These are phyloP conservation scores for Clavispora asparagi DNA, from an alignment of 805 yeast genomes.

Conservation along the genomic window DNA sequence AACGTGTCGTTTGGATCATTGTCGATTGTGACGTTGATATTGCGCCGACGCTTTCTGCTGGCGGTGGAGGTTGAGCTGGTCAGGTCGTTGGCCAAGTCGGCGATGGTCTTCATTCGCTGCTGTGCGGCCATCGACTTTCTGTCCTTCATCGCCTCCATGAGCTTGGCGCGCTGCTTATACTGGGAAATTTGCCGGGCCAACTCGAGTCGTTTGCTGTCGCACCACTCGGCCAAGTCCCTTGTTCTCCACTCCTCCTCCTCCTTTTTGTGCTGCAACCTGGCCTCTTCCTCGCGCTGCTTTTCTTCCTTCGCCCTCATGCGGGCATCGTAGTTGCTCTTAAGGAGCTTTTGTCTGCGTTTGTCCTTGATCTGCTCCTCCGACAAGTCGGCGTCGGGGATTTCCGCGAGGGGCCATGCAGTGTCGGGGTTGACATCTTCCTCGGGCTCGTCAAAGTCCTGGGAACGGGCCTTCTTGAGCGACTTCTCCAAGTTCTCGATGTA, in stretches of 20 bases:
- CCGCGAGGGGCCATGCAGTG: slow-evolving; percentile 65
- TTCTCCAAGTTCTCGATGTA: slow-evolving; percentile 61
- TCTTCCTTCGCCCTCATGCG: slow-evolving; percentile 76
- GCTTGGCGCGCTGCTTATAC: slow-evolving; percentile 62
- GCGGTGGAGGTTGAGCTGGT: slow-evolving; percentile 43
- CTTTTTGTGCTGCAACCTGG: slow-evolving; percentile 51
- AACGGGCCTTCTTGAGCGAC: slow-evolving; percentile 62
- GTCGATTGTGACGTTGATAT: slow-evolving; percentile 59
- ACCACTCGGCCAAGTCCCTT: slow-evolving; percentile 74
- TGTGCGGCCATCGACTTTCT: slow-evolving; percentile 91
- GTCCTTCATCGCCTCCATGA: slow-evolving; percentile 75
- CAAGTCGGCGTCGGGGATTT: slow-evolving; percentile 78
- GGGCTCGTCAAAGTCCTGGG: slow-evolving; percentile 51
- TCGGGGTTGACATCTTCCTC: slow-evolving; percentile 41
- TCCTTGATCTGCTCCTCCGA: slow-evolving; percentile 78
- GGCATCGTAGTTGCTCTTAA: slow-evolving; percentile 87
- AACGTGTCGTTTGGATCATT: slow-evolving; percentile 91
- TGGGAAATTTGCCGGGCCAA: slow-evolving; percentile 54
- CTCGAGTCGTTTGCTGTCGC: slow-evolving; percentile 58
- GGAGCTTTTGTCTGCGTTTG: slow-evolving; percentile 74
- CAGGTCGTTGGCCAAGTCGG: slow-evolving; percentile 77
- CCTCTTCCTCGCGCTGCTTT: slow-evolving; percentile 60
- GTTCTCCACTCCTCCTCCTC: slow-evolving; percentile 78
- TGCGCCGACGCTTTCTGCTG: slow-evolving; percentile 39
- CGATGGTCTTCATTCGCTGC: slow-evolving; percentile 84